Evolutionary conservation across 2,329 filamentous ascomycete species (phyloP).

Genomic region (Tolypocladium nubicola): DNA sequence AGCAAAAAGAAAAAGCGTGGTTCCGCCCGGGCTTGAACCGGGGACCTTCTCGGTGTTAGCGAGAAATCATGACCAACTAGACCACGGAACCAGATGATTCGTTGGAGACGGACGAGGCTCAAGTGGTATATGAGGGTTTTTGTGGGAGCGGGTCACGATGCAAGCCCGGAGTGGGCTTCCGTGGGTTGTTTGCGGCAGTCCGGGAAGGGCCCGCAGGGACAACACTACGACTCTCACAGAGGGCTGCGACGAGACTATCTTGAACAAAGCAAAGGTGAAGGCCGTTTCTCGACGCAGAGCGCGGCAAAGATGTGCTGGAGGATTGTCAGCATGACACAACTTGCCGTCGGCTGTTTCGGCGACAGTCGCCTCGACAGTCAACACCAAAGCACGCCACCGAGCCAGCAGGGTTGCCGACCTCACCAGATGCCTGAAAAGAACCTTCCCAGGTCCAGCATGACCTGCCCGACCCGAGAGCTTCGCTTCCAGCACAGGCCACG

Average conservation of each 20-base stretch:
- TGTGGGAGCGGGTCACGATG: not conserved
- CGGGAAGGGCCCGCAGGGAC: not conserved
- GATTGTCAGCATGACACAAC: too few relatives aligned
- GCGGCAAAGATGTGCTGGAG: not conserved
- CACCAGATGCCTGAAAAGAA: too few relatives aligned
- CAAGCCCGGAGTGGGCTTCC: not conserved
- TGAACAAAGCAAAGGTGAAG: not conserved
- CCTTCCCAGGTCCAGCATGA: too few relatives aligned
- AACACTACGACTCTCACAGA: not conserved
- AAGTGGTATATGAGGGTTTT: not conserved
- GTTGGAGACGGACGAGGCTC: not conserved
- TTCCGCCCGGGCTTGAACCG: conserved; percentile 27
- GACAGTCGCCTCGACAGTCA: too few relatives aligned
- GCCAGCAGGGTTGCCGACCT: too few relatives aligned
- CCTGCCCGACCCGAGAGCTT: too few relatives aligned
- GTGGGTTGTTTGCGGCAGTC: not conserved
- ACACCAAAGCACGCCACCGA: too few relatives aligned
- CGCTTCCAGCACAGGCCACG: not conserved
- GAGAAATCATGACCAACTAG: conserved; percentile 28
- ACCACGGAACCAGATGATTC: conserved; percentile 20
- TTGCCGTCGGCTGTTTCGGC: too few relatives aligned
- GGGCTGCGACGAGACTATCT: not conserved
- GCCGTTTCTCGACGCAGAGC: not conserved
- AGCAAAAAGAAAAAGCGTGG: conserved; percentile 12
- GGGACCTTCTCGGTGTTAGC: conserved; percentile 28